These are phyloP conservation scores for Tinospora cordifolia DNA, from an alignment of 164 flowering plant species.

Conservation along the genomic window DNA sequence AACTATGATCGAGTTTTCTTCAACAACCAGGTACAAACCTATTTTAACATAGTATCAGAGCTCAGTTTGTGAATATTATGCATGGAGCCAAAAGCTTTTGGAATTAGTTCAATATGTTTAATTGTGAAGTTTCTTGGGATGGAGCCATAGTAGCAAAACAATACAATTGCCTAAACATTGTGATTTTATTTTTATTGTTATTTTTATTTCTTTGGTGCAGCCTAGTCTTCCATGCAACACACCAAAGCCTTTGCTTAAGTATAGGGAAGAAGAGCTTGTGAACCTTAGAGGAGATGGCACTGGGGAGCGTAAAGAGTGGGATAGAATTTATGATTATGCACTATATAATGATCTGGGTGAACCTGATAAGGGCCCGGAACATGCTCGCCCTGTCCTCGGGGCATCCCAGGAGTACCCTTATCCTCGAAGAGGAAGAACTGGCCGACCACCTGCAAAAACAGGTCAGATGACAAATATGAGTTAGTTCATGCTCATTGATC, in stretches of 20 bases:
- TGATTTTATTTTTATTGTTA: not conserved
- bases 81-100: too few relatives aligned
- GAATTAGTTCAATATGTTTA: too few relatives aligned
- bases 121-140: too few relatives aligned
- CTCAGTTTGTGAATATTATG: too few relatives aligned
- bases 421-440: conserved; percentile 75
- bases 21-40: conserved; percentile 20
- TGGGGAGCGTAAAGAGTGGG: conserved; percentile 67
- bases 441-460: conserved; percentile 50
- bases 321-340: conserved; percentile 83
- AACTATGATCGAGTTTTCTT: conserved; percentile 30
- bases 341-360: conserved; percentile 69
- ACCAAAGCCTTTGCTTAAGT: conserved; percentile 46
- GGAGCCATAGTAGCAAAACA: too few relatives aligned
- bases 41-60: too few relatives aligned
- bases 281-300: conserved; percentile 59
- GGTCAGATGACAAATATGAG: conserved; percentile 48
- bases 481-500: not conserved
- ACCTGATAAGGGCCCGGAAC: conserved; percentile 50
- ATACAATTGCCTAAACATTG: not conserved
- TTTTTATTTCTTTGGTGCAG: conserved; percentile 34
- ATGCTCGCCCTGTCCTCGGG: conserved; percentile 62
- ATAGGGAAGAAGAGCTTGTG: conserved; percentile 58
- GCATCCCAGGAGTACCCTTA: conserved; percentile 64
- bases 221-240: conserved; percentile 58